Conservation (phyloP, 2,329 filamentous ascomycete species). For the Talaromyces albobiverticillius region DNA sequence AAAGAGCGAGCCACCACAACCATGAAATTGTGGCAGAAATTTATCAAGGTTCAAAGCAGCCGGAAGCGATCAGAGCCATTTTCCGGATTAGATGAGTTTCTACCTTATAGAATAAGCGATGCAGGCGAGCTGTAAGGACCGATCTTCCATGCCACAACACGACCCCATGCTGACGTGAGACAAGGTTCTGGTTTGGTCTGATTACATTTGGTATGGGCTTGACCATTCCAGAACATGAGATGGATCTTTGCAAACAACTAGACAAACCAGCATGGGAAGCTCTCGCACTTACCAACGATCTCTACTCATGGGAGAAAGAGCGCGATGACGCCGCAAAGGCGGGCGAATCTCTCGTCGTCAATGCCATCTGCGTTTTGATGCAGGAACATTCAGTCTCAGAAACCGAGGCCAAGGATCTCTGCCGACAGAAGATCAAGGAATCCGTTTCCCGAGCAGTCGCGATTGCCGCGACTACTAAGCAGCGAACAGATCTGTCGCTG, state of each 20-base stretch:
- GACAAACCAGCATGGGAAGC: constrained; percentile 27
- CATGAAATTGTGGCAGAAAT: constrained; percentile 26
- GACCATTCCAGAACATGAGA: constrained; percentile 36
- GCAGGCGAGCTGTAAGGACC: constrained; percentile 26
- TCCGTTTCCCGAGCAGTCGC: constrained; percentile 19
- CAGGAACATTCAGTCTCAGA: constrained; percentile 27
- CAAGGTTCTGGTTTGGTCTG: constrained; percentile 34
- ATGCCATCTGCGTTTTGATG: constrained; percentile 43
- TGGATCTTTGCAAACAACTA: constrained; percentile 27
- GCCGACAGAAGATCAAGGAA: constrained; percentile 22
- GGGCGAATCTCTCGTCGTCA: constrained; percentile 26
- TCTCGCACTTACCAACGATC: constrained; percentile 37
- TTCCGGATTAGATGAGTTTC: constrained; percentile 24
- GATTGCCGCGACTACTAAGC: constrained; percentile 19
- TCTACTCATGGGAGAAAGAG: constrained; percentile 41
- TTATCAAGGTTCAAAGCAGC: constrained; percentile 18
- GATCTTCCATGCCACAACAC: too few species aligned
- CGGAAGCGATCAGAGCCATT: constrained; percentile 18
- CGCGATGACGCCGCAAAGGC: constrained; percentile 23
- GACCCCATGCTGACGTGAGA: not conserved
- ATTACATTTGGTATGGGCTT: constrained; percentile 38
- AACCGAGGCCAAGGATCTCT: constrained; percentile 27
- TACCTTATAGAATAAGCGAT: constrained; percentile 26
- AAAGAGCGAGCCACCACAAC: constrained; percentile 20
- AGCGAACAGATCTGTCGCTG: constrained; percentile 17